Evolutionary conservation across 352 stramenopile genomes (phyloP), one percentile per base, ranked within the genome.

Genomic region (Phytopythium sindhum): DNA sequence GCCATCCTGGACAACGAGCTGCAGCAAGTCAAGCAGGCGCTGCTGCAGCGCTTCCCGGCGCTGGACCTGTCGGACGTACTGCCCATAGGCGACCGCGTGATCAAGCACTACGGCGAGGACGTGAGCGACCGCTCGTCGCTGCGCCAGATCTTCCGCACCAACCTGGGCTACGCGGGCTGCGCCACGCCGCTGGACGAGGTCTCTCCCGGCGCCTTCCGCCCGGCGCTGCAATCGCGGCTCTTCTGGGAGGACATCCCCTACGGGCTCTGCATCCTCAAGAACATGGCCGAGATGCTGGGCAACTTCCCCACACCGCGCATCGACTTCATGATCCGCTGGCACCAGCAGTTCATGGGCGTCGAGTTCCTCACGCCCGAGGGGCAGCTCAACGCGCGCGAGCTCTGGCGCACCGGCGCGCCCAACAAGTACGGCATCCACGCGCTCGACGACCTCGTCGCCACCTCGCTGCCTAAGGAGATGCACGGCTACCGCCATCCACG

Each of bases 161-260:
- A 97, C 75, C 70, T 95, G 37, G 90, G 90, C 35, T 97, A 97
- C 72, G 86, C 87, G 11, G 88, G 89, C 63, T 97, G 90, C 60
- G 82, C 82, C 41, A 97, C 91, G 55, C 91, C 91, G n/a, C 64
- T 97, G 19, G 88, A 76, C 33, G 89, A 97, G 60, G 75, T 96
- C 37, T 66, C 60, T 11, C 77, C 86, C 63, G 87, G 77, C 21
- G 72, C 83, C 51, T 97, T 91, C 66, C 84, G 90, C 23, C 91
- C 91, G 33, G 90, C 89, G 19, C 68, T 96, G 47, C 81, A 95
- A 54, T 95, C 81, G 59, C 86, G 87, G 12, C 72, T 97, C 41
- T 97, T 97, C 73, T 97, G 91, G 91, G 91, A 97, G 57, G 91
- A 97, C 66, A 93, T 97, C 50, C 91, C 91, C 29, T 97, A 95